phyloP scores from a whole-genome alignment of 495 filamentous ascomycete genomes.

The Venustampulla echinocandica region DNA sequence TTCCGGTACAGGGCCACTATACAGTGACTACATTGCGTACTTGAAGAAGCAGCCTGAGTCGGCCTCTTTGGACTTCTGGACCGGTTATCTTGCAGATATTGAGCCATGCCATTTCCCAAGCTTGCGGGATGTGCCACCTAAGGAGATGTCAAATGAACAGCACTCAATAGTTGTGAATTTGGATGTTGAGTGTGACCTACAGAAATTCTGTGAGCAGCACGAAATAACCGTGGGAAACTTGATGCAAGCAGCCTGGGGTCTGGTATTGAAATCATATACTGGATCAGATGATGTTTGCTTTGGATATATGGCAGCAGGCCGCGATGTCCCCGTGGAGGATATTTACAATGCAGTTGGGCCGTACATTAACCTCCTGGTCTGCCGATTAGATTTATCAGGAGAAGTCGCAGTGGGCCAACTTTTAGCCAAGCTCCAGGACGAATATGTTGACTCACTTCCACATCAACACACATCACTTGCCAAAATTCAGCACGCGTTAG shows the following conservation, averaged over 20 bases:
- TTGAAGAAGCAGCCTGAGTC: not conserved
- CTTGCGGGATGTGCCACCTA: not conserved
- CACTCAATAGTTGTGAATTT: not conserved
- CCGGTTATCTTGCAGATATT: not conserved
- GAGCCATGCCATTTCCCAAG: constrained; percentile 6
- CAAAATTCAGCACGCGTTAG: no score
- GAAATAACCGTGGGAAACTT: constrained; percentile 43
- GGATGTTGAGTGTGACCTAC: not conserved
- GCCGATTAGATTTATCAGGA: no score
- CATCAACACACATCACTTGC: no score
- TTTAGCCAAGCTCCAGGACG: no score
- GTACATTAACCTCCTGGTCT: constrained; percentile 45
- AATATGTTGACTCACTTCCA: no score
- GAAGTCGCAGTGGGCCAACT: no score
- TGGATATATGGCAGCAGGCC: constrained; percentile 42
- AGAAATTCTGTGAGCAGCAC: constrained; percentile 30
- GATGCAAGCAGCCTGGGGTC: constrained; percentile 45
- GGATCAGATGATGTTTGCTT: constrained; percentile 44
- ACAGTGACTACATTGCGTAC: constrained; percentile 5
- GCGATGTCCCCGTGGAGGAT: constrained; percentile 37
- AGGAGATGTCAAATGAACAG: not conserved
- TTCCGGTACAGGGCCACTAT: not conserved
- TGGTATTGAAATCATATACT: constrained; percentile 41
- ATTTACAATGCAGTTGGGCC: constrained; percentile 43
- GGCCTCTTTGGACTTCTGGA: constrained; percentile 3